A percentile compares a stretch with the other conserved stretches of the same genome.
Evolutionary conservation across 1,284 basidiomycete species (phyloP).

Genomic region (Phellinidium pouzarii): DNA sequence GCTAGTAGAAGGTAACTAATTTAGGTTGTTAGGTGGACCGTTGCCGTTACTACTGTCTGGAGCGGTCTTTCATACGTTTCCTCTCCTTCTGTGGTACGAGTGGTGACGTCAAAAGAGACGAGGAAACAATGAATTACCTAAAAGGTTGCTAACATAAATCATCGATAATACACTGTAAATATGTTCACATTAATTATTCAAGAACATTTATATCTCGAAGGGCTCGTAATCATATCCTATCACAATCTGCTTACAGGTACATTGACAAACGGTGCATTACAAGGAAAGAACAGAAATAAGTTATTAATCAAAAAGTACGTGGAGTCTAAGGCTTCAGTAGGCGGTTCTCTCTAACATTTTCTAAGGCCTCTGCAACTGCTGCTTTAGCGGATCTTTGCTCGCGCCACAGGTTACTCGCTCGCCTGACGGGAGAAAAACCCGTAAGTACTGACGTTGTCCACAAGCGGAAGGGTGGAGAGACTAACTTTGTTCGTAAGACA

Average conservation of each 20-base stretch:
- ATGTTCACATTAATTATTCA: too few species aligned
- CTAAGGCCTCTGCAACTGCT: constrained; percentile 55
- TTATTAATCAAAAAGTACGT: not conserved
- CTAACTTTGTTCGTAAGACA: constrained; percentile 61
- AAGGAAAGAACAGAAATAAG: not conserved
- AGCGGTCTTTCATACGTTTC: constrained; percentile 89
- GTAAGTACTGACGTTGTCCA: constrained; percentile 8
- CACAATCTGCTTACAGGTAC: too few species aligned
- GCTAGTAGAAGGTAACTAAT: not conserved
- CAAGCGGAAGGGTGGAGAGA: constrained; percentile 17
- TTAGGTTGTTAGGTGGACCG: constrained; percentile 55
- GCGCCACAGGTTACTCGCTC: constrained; percentile 54
- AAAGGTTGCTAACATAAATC: not conserved
- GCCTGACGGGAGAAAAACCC: constrained; percentile 33
- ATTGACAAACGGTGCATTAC: too few species aligned
- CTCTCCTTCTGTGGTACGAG: constrained; percentile 60
- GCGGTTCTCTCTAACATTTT: constrained; percentile 54
- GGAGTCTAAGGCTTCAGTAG: not conserved
- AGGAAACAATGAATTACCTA: not conserved
- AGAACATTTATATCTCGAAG: too few species aligned
- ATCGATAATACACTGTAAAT: not conserved
- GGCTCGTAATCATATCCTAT: too few species aligned
- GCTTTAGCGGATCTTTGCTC: constrained; percentile 52
- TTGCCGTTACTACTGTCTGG: constrained; percentile 86
- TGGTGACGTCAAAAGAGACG: constrained; percentile 24